Evolutionary conservation across 176 grass and related monocot genomes (phyloP), one percentile per base, ranked within the genome.

Genomic region (Oryza nivara): DNA sequence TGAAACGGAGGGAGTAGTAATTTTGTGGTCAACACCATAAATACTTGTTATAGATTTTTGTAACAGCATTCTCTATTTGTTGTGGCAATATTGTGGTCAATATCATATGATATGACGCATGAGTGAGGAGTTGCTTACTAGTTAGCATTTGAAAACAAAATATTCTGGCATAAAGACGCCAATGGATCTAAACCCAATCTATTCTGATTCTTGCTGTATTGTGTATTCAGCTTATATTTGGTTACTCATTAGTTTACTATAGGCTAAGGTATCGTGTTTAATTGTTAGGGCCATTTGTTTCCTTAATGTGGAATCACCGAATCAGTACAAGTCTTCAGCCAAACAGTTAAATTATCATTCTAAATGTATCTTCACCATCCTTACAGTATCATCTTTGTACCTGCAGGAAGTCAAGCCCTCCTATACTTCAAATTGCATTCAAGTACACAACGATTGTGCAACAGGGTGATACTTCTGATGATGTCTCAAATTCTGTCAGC

Each of bases 371-470:
- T 77, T 65, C 22, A 72, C 45, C 73, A 77, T 72, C 36, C 44
- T 66, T 56, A 76, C 6, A 23, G 9, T 7, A n/a, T 35, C 36
- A 68, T 72, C 51, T 81, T 79, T 36, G 73, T 14, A 71, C 15
- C 19, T 73, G 79, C 46, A 90, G 88, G 83, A 90, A 86, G 46
- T 73, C 88, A 61, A 91, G 88, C 14, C 76, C 80, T 86, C 92
- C 95, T 85, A 86, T 97, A 83, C 79, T 97, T 46, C 95, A 97
- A 86, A 89, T 97, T 23, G 95, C 90, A 77, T 97, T 97, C 79
- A 94, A 97, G 77, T 97, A 97, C 76, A 97, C 88, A 52, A 65
- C 84, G 10, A 86, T 97, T 82, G 92, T 91, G 86, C 92, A 79
- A 34, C 58, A 69, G 20, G 75, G 84, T 89, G 88, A 91, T 60